A percentile compares a stretch with the other conserved stretches of the same genome.
These are phyloP conservation scores for Cymbopogon citratus DNA, from an alignment of 176 grass and related monocot genomes.

Conservation along the genomic window DNA sequence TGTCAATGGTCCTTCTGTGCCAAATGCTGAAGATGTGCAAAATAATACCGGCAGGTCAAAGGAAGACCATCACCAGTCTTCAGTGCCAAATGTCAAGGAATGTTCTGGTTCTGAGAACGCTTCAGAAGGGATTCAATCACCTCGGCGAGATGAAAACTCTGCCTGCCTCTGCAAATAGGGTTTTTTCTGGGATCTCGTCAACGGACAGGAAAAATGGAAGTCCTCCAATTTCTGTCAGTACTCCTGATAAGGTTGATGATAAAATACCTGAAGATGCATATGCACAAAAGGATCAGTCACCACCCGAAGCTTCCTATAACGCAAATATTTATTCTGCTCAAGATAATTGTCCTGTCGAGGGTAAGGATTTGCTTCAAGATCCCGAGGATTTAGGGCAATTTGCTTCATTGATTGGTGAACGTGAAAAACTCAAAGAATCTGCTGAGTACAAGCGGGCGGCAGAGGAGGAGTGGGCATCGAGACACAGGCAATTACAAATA, in stretches of 20 bases:
- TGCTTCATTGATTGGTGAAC: slow-evolving; percentile 36
- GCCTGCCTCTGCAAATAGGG: slow-evolving; percentile 19
- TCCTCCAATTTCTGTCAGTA: slow-evolving; percentile 31
- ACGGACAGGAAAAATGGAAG: slow-evolving; percentile 14
- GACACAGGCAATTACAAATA: slow-evolving; percentile 64
- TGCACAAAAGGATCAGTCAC: slow-evolving; percentile 12
- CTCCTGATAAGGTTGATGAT: slow-evolving; percentile 42
- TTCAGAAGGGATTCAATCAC: slow-evolving; percentile 13
- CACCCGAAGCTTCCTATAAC: background rate
- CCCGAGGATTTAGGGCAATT: background rate
- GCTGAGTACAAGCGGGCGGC: slow-evolving; percentile 58
- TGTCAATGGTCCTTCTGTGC: slow-evolving; percentile 2
- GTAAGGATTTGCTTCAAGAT: slow-evolving; percentile 23
- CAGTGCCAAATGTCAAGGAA: slow-evolving; percentile 15
- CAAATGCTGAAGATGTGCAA: slow-evolving; percentile 13
- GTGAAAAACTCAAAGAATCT: slow-evolving; percentile 93
- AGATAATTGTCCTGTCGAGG: background rate
- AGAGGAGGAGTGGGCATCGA: slow-evolving; percentile 85
- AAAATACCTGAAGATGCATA: slow-evolving; percentile 21
- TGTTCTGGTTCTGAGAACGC: slow-evolving; percentile 13
- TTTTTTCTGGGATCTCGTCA: slow-evolving; percentile 22
- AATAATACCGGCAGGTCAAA: slow-evolving; percentile 9
- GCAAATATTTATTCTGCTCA: slow-evolving; percentile 7
- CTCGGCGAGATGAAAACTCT: background rate
- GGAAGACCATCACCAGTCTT: slow-evolving; percentile 21